Evolutionary conservation across 106 monocot genomes (phyloP).

Genomic region (Alisma plantagoaquatica): DNA sequence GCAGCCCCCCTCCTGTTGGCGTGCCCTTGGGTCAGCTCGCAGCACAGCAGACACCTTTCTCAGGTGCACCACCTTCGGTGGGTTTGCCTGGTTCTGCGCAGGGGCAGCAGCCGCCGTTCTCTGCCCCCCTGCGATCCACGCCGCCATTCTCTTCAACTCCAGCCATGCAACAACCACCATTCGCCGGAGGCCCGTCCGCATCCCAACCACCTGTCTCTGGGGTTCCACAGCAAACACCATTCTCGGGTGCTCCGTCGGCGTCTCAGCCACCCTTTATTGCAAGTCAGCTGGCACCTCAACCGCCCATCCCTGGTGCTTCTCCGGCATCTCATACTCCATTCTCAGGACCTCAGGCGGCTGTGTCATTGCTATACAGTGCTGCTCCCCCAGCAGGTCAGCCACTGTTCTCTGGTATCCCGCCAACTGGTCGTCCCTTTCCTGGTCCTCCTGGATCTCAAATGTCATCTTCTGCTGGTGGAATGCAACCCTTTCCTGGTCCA

Average conservation of each 20-base stretch:
- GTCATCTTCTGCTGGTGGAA: too few species aligned
- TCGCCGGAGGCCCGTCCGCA: neutral
- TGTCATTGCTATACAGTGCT: neutral
- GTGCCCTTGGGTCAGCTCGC: constrained; percentile 2
- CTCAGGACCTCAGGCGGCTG: neutral
- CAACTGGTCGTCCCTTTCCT: constrained; percentile 5
- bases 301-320: neutral
- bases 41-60: neutral
- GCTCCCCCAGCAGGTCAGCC: neutral
- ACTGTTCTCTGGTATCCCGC: neutral
- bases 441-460: constrained; percentile 1
- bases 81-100: neutral
- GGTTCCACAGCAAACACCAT: neutral
- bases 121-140: neutral
- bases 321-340: neutral
- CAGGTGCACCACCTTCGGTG: neutral
- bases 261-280: neutral
- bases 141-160: neutral
- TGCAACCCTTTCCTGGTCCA: constrained; percentile 7
- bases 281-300: neutral
- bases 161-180: neutral
- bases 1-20: neutral
- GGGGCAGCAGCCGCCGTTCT: neutral
- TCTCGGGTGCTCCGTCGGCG: neutral
- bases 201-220: constrained; percentile 2